Base-by-base conservation (phyloP, 495 filamentous ascomycete species). In the Xylaria grammica region DNA sequence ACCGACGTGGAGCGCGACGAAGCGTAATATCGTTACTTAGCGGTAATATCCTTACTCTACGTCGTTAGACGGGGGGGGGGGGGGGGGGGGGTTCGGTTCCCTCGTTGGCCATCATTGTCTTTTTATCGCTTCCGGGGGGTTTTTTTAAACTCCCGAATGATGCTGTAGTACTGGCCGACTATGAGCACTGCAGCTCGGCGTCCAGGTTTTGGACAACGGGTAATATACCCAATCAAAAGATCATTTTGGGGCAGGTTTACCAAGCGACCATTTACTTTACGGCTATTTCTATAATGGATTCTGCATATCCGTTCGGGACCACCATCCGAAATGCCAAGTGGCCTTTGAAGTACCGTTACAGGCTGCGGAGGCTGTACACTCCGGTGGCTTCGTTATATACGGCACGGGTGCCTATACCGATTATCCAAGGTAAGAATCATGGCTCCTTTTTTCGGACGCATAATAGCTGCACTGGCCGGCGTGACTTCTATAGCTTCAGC, bases 1-100 rank as follows among this genome's bases (percentile, higher is more conserved):
- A 4, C 76, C 76, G 4, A 71, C 69, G 19, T 76, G 67, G 20
- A 78, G 6, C 19, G 76, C 66, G 26, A 75, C 67, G n/a, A 77
- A 34, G 62, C 75, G 74, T 0, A 73, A 74, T 5, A 64, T 62
- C 24, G 70, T 69, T 6, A 11, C 34, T 36, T 11, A 36, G 34
- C 6, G 5, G 34, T 36, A 5, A 36, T 11, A 36, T 36, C 6
- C 11, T 36, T 11, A 11, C 34, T 5, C 34, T 36, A 11, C 6
- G 34, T 36, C 34, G 34, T n/a, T n/a, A n/a, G n/a, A n/a, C n/a
- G n/a, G n/a, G n/a, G n/a, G n/a, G n/a, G n/a, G n/a, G n/a, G n/a
- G n/a, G n/a, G n/a, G n/a, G n/a, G n/a, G n/a, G n/a, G n/a, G n/a
- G n/a, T n/a, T n/a, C n/a, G n/a, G n/a, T n/a, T n/a, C n/a, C n/a